Conservation (phyloP, 2,329 filamentous ascomycete species). For the Cercospora nicotianae region DNA sequence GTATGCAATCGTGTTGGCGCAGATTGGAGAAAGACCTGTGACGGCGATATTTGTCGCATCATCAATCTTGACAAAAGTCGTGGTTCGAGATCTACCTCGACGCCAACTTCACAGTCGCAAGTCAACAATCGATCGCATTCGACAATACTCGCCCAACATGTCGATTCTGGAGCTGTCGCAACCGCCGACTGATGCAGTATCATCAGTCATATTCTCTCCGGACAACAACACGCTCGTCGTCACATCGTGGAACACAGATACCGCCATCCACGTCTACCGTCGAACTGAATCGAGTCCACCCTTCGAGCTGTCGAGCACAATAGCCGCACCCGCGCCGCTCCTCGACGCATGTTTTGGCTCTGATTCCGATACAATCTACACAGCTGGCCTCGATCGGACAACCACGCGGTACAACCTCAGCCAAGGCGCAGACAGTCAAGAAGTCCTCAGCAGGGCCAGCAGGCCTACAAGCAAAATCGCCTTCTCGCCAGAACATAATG, state of each 20-base stretch:
- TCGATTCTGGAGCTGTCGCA: slow-evolving; percentile 64
- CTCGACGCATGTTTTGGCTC: slow-evolving; percentile 89
- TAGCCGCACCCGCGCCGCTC: slow-evolving; percentile 66
- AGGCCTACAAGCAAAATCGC: slow-evolving; percentile 75
- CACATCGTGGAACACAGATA: slow-evolving; percentile 78
- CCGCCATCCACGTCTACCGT: slow-evolving; percentile 78
- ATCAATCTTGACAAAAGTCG: not conserved
- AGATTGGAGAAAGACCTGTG: not conserved
- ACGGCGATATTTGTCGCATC: not conserved
- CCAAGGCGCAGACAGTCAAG: slow-evolving; percentile 57
- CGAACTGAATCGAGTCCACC: slow-evolving; percentile 46
- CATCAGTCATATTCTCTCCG: slow-evolving; percentile 81
- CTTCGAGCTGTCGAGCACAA: slow-evolving; percentile 4
- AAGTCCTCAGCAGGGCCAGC: slow-evolving; percentile 75
- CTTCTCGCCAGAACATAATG: slow-evolving; percentile 71
- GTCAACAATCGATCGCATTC: slow-evolving; percentile 7
- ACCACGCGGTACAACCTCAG: slow-evolving; percentile 73
- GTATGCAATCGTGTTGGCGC: not conserved
- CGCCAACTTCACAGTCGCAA: not conserved
- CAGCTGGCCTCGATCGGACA: slow-evolving; percentile 80
- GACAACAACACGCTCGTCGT: slow-evolving; percentile 78
- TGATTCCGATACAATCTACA: slow-evolving; percentile 77
- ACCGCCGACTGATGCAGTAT: slow-evolving; percentile 83
- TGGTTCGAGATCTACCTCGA: not conserved
- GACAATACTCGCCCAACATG: slow-evolving; percentile 10